Conservation (phyloP, 2,329 filamentous ascomycete species). For the Pseudopyrenochaeta lycopersici region DNA sequence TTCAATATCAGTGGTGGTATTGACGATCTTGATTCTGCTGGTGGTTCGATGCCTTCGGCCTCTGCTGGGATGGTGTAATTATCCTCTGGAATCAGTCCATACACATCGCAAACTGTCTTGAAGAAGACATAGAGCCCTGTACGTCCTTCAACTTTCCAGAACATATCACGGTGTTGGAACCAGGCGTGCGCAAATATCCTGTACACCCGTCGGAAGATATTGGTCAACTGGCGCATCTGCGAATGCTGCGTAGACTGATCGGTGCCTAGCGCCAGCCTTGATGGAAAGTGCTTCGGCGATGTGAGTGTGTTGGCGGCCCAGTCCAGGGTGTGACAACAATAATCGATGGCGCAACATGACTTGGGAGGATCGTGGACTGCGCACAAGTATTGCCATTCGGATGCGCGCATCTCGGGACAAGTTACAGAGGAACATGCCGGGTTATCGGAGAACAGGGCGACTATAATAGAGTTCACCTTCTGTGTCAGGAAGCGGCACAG, state of each 20-base stretch:
- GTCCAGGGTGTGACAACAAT: constrained; percentile 98
- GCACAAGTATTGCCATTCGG: constrained; percentile 98
- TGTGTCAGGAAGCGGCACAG: constrained; percentile 95
- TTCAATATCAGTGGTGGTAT: constrained; percentile 46
- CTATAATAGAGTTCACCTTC: constrained; percentile 90
- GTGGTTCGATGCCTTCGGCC: constrained; percentile 75
- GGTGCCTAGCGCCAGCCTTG: constrained; percentile 71
- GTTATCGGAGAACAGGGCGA: constrained; percentile 89
- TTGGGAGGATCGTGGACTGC: constrained; percentile 97
- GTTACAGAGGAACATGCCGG: constrained; percentile 89
- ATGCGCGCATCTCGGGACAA: constrained; percentile 97
- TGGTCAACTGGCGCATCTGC: constrained; percentile 85
- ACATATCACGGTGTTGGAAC: constrained; percentile 96
- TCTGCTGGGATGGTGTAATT: constrained; percentile 96
- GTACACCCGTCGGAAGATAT: constrained; percentile 93
- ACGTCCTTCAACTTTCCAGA: constrained; percentile 90
- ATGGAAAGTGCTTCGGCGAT: constrained; percentile 94
- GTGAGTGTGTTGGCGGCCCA: constrained; percentile 96
- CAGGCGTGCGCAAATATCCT: constrained; percentile 98
- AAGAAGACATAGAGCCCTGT: constrained; percentile 96
- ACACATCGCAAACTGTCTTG: constrained; percentile 94
- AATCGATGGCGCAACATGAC: constrained; percentile 97
- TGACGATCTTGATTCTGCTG: constrained; percentile 55
- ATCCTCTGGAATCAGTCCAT: constrained; percentile 87
- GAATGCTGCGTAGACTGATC: constrained; percentile 50